Percentiles rank a stretch among this genome's conserved stretches.
These are phyloP conservation scores for Zygosaccharomyces sapae DNA, from an alignment of 1,139 yeast species.

Conservation along the genomic window DNA sequence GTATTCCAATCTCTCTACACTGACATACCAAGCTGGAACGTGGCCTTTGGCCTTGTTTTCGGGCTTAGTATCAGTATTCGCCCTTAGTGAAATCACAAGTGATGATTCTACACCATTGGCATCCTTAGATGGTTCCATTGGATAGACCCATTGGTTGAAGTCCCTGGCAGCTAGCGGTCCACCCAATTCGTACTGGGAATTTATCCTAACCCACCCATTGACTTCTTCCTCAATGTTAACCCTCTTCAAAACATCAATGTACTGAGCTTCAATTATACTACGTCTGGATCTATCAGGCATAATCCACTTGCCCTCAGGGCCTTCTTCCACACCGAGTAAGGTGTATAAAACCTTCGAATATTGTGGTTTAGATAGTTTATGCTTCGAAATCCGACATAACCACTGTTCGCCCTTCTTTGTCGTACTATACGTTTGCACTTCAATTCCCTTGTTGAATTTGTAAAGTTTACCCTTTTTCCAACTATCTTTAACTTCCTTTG, in stretches of 20 bases:
- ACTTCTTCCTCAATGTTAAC: slow-evolving; percentile 18
- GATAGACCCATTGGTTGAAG: slow-evolving; percentile 56
- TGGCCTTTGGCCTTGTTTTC: slow-evolving; percentile 25
- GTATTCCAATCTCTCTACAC: slow-evolving; percentile 52
- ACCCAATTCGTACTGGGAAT: slow-evolving; percentile 36
- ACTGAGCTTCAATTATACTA: slow-evolving; percentile 33
- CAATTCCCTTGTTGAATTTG: slow-evolving; percentile 24
- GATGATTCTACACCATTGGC: slow-evolving; percentile 36
- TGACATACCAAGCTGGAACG: slow-evolving; percentile 49
- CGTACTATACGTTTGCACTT: slow-evolving; percentile 40
- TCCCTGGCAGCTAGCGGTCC: slow-evolving; percentile 43
- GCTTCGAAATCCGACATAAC: slow-evolving; percentile 45
- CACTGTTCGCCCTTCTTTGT: slow-evolving; percentile 42
- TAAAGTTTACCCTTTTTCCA: slow-evolving; percentile 37
- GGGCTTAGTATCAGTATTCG: slow-evolving; percentile 31
- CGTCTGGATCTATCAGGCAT: slow-evolving; percentile 27
- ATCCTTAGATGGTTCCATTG: slow-evolving; percentile 34
- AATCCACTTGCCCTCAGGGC: slow-evolving; percentile 21
- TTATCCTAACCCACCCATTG: slow-evolving; percentile 31
- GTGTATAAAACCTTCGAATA: slow-evolving; percentile 41
- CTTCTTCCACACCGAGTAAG: slow-evolving; percentile 28
- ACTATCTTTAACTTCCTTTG: slow-evolving; percentile 20
- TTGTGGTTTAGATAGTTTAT: slow-evolving; percentile 36
- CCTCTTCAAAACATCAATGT: slow-evolving; percentile 34
- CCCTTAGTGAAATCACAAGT: slow-evolving; percentile 51